These are phyloP conservation scores for Calonectria multiphialidica DNA, from an alignment of 2,329 filamentous ascomycete genomes.

Conservation along the genomic window DNA sequence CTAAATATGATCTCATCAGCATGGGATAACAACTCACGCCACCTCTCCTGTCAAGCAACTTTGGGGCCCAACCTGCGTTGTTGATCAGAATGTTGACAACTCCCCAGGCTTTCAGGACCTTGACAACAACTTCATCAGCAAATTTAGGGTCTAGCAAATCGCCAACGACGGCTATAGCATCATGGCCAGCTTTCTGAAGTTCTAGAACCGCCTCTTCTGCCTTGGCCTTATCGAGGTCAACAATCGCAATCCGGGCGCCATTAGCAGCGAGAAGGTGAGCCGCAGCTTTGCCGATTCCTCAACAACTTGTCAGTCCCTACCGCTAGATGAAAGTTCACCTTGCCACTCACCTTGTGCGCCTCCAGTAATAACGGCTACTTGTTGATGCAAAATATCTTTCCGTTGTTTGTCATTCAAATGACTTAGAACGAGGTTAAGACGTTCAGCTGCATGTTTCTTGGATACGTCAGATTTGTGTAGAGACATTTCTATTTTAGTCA, in stretches of 20 bases:
- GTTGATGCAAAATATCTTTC: background rate
- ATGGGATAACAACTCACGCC: no score
- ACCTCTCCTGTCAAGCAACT: no score
- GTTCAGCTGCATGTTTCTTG: no score
- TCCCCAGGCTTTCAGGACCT: background rate
- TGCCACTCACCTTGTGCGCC: background rate
- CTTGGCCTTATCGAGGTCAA: background rate
- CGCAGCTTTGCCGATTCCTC: background rate
- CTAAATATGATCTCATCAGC: no score
- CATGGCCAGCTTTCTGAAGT: background rate
- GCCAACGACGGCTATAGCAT: background rate
- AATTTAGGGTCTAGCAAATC: background rate
- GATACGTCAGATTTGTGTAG: no score
- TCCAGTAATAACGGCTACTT: slow-evolving; percentile 2
- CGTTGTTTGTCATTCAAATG: background rate
- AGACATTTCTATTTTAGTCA: no score
- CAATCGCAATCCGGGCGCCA: slow-evolving; percentile 9
- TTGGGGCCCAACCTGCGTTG: background rate
- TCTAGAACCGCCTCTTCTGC: background rate
- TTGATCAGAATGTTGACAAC: background rate
- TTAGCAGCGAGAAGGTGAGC: background rate
- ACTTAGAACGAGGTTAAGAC: no score
- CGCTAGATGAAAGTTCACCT: no score
- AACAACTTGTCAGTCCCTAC: background rate
- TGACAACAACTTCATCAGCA: background rate